phyloP scores from a whole-genome alignment of 345 rosid genomes.

The Orychophragmus violaceus region DNA sequence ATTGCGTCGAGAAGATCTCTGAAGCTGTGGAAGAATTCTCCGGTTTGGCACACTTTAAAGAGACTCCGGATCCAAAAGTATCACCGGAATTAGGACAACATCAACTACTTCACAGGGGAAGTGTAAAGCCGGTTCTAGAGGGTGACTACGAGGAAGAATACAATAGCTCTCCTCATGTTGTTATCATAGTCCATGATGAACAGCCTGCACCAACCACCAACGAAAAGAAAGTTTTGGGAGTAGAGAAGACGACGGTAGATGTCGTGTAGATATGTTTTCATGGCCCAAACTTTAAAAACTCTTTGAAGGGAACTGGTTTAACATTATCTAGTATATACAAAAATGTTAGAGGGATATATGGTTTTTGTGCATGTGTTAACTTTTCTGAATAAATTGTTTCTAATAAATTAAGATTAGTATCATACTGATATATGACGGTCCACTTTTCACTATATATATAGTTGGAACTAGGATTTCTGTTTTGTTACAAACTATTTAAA shows the following conservation, averaged over 20 bases:
- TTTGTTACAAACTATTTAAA: too few relatives aligned
- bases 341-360: too few relatives aligned
- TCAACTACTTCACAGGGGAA: constrained; percentile 50
- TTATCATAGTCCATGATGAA: constrained; percentile 33
- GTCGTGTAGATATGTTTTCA: constrained; percentile 31
- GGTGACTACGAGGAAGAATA: constrained; percentile 15
- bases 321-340: neutral
- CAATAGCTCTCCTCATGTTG: constrained; percentile 24
- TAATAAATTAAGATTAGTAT: too few relatives aligned
- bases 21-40: constrained; percentile 51
- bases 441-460: too few relatives aligned
- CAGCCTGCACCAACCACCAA: constrained; percentile 13
- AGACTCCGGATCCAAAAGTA: constrained; percentile 23
- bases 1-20: constrained; percentile 42
- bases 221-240: constrained; percentile 22
- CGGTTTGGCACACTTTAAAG: constrained; percentile 44
- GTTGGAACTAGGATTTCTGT: too few relatives aligned
- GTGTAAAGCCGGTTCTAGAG: constrained; percentile 47
- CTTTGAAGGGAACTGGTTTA: constrained; percentile 1
- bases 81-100: constrained; percentile 36
- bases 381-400: too few relatives aligned
- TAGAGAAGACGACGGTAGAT: neutral
- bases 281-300: neutral
- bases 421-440: too few relatives aligned
- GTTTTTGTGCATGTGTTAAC: too few relatives aligned